Base-by-base conservation (phyloP, 352 stramenopile genomes). In the Globisporangium ultimum region DNA sequence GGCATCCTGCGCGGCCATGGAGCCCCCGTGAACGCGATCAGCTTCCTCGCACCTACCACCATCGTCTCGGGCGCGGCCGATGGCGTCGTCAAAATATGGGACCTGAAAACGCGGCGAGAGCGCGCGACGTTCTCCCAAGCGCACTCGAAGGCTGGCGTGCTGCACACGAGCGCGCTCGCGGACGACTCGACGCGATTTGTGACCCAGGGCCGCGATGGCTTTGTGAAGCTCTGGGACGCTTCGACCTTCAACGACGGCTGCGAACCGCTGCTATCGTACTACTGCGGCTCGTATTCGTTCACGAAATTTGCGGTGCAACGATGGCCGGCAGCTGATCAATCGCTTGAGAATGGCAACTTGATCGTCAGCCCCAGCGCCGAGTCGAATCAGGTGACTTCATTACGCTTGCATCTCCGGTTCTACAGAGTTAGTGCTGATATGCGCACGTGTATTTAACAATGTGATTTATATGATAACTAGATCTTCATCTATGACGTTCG, bases 81-180 rank as follows among this genome's bases (percentile, higher is more conserved):
- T 48, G 85, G 85, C 7, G 58, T 66, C 12, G 68, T 94, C 22
- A 92, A 89, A 60, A 61, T 94, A 21, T 94, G 85, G 85, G 66
- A 88, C 61, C 58, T 94, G 46, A 73, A 64, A 18, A 71, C 78
- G 46, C 77, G 85, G 13, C 77, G 85, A 14, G 77, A 89, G 56
- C 53, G 61, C 28, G 67, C 63, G 18, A 68, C 70, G 4, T 60
- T 73, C 28, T 14, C 63, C 2, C 10, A 57, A 0, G 73, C 78
- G 0, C 85, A 94, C 62, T 91, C 82, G 59, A 87, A 87, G 50
- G 85, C 85, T 14, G 85, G 85, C 20, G 78, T 94, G n/a, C 66
- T 94, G 48, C 78, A 92, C 34, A 49, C 67, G 7, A 52, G 61
- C 8, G 59, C 21, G 13, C 49, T 63, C 36, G 34, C 42, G 6